A percentile compares a stretch with the other conserved stretches of the same genome.
Evolutionary conservation across 2,329 filamentous ascomycete species (phyloP).

Genomic region (Knoxdaviesia capensis): DNA sequence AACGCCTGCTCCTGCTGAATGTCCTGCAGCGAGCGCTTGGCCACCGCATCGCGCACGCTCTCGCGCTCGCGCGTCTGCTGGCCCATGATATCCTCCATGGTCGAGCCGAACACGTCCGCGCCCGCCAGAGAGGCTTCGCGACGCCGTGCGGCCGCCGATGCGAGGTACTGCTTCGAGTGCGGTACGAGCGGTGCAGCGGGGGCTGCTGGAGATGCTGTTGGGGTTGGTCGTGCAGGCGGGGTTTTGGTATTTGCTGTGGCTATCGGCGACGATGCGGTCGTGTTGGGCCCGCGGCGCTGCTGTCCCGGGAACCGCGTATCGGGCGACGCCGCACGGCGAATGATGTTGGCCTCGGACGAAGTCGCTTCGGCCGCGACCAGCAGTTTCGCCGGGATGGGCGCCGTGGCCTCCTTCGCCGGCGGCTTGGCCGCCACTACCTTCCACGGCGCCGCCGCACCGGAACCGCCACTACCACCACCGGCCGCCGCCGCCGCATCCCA

Average conservation of each 20-base stretch:
- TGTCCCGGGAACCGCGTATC: conserved; percentile 45
- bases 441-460: conserved; percentile 35
- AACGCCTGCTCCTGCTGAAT: conserved; percentile 97
- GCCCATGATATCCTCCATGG: conserved; percentile 72
- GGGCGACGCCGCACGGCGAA: conserved; percentile 33
- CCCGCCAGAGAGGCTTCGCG: conserved; percentile 13
- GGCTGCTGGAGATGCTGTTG: conserved; percentile 8
- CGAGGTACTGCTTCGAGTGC: conserved; percentile 40
- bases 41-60: conserved; percentile 59
- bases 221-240: too few species aligned
- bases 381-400: conserved; percentile 17
- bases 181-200: conserved; percentile 23
- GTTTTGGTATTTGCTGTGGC: too few species aligned
- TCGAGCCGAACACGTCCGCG: conserved; percentile 46
- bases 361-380: conserved; percentile 21
- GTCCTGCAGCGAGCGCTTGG: conserved; percentile 76
- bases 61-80: conserved; percentile 75
- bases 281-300: conserved; percentile 5
- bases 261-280: too few species aligned
- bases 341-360: conserved; percentile 13
- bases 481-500: too few species aligned
- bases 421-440: conserved; percentile 34
- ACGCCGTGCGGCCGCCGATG: conserved; percentile 23
- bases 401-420: conserved; percentile 27
- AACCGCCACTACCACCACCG: too few species aligned